Base-by-base conservation (phyloP, 805 yeast genomes). In the Zygotorulaspora florentina region DNA sequence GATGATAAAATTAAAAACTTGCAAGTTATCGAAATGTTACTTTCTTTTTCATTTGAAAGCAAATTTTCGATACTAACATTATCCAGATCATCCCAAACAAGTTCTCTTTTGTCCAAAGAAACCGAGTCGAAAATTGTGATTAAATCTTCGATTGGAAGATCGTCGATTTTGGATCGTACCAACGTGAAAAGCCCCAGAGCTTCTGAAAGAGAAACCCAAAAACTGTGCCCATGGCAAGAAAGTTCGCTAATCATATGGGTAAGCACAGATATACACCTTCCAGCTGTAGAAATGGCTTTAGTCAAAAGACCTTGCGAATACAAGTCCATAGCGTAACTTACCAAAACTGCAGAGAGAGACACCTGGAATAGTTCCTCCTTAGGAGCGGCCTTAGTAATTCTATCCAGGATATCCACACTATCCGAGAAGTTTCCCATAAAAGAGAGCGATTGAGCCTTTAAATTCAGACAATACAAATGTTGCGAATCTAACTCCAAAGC, bases 131-230 rank as follows among this genome's bases (percentile, higher is more conserved):
- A 58, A 7, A 69, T 59, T 6, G 52, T 55, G 1, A 71, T 50
- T 13, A 77, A 51, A 1, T 54, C 35, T 12, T 70, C 69, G 28
- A 73, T 57, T 2, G 95, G 90, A 33, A 85, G 66, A 11, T 64
- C 50, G 1, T 67, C 67, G 7, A 76, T 51, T 52, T 75, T 72
- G 0, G 81, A 77, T 53, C 83, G 85, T 1, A 86, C 75, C 5
- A 63, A 57, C 37, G 83, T 59, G 43, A 79, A 76, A 1, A 85
- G 51, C 20, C 72, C 69, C 38, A 86, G 61, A 11, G 83, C 71
- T 46, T 80, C 85, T 16, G 80, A 75, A 13, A 85, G 66, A 0
- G 75, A 65, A 49, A 79, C 75, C 97, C 96, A 89, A 35, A 85
- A 58, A 41, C 73, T 75, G 35, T 74, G 79, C 0, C 85, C 73